Conservation (phyloP, 2,329 filamentous ascomycete genomes). For the Salinomyces thailandicus region DNA sequence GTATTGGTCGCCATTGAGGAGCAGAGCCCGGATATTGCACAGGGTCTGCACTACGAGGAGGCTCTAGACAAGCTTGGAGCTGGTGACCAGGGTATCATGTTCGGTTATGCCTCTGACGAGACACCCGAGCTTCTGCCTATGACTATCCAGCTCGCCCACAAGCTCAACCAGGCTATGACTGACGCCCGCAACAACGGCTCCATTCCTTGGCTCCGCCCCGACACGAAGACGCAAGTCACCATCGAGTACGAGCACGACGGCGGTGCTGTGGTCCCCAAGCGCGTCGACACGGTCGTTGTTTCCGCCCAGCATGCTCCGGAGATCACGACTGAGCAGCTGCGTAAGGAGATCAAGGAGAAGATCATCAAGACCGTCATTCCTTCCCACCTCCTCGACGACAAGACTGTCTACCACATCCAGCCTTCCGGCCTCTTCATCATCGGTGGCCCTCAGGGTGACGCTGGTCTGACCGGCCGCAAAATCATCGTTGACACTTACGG, state of each 20-base stretch:
- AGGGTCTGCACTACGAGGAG: constrained; percentile 97
- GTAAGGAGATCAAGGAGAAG: constrained; percentile 93
- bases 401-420: constrained; percentile 97
- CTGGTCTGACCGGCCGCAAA: constrained; percentile 96
- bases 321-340: constrained; percentile 82
- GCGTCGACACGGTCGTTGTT: constrained; percentile 94
- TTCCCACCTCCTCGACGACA: constrained; percentile 78
- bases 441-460: constrained; percentile 96
- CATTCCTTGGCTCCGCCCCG: constrained; percentile 88
- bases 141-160: constrained; percentile 88
- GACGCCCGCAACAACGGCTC: constrained; percentile 76
- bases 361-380: constrained; percentile 94
- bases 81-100: constrained; percentile 99
- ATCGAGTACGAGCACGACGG: constrained; percentile 96
- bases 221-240: constrained; percentile 99
- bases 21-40: constrained; percentile 96
- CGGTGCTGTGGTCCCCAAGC: constrained; percentile 81
- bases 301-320: constrained; percentile 86
- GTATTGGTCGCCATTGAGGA: constrained; percentile 97
- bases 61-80: constrained; percentile 95
- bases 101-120: constrained; percentile 98
- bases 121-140: constrained; percentile 94
- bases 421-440: constrained; percentile 98
- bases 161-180: constrained; percentile 92
- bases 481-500: constrained; percentile 99